Evolutionary conservation across 179 eudicot species (phyloP).

Genomic region (Corrigiola litoralis): DNA sequence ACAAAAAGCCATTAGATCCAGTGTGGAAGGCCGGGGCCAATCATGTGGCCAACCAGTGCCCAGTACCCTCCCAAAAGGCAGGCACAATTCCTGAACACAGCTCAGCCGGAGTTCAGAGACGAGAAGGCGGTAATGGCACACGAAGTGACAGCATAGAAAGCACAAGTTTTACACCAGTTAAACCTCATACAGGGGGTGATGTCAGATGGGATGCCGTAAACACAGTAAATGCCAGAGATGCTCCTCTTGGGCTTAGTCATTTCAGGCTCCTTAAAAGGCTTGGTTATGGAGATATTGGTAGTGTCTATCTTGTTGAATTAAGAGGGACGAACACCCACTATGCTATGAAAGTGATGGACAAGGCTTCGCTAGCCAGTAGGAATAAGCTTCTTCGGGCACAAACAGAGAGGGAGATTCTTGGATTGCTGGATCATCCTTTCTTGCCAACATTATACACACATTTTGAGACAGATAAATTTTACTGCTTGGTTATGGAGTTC

Average conservation of each 20-base stretch:
- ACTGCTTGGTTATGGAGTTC: conserved; percentile 72
- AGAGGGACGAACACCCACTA: conserved; percentile 47
- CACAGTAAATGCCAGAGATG: conserved; percentile 31
- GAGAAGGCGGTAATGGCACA: conserved; percentile 19
- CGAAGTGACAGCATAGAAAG: conserved; percentile 65
- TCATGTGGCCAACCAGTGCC: conserved; percentile 6
- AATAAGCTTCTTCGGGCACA: conserved; percentile 68
- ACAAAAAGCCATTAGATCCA: conserved; percentile 18
- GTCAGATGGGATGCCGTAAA: conserved; percentile 64
- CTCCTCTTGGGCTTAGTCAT: conserved; percentile 55
- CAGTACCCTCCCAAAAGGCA: conserved; percentile 9
- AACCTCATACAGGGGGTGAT: conserved; percentile 70
- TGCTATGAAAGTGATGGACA: conserved; percentile 85
- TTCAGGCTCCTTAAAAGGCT: conserved; percentile 57
- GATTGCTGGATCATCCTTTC: conserved; percentile 74
- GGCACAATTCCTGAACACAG: conserved; percentile 6
- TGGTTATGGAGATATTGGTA: conserved; percentile 75
- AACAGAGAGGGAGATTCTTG: conserved; percentile 72
- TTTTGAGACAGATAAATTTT: conserved; percentile 67
- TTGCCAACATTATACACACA: conserved; percentile 59
- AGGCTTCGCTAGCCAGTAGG: conserved; percentile 61
- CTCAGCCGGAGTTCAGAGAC: conserved; percentile 6
- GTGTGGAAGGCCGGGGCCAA: conserved; percentile 10
- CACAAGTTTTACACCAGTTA: conserved; percentile 28
- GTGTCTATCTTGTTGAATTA: conserved; percentile 68